These are phyloP conservation scores for Heterobasidion parviporum DNA, from an alignment of 1,284 basidiomycete genomes.

Conservation along the genomic window DNA sequence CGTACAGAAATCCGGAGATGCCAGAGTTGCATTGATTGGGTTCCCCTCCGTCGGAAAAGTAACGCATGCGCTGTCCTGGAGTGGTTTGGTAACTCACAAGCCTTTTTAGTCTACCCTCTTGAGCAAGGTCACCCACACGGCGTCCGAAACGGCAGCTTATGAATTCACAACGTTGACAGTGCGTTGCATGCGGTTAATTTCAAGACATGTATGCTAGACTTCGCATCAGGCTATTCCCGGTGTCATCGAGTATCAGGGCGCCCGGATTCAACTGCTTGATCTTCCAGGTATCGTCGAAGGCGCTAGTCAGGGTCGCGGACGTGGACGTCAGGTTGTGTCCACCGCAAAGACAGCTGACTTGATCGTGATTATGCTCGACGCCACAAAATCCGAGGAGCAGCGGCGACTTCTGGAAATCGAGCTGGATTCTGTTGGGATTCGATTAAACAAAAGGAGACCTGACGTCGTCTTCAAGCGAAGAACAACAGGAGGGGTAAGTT, in stretches of 20 bases:
- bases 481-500: constrained; percentile 81
- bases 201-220: constrained; percentile 1
- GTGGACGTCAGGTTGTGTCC: constrained; percentile 92
- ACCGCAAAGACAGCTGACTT: constrained; percentile 96
- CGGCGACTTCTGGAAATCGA: constrained; percentile 84
- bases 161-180: constrained; percentile 93
- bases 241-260: constrained; percentile 90
- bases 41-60: constrained; percentile 94
- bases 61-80: constrained; percentile 5
- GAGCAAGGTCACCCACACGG: constrained; percentile 87
- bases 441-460: constrained; percentile 84
- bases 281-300: constrained; percentile 97
- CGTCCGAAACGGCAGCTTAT: constrained; percentile 86
- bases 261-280: constrained; percentile 90
- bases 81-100: not conserved
- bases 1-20: constrained; percentile 92
- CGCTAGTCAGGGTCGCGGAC: constrained; percentile 87
- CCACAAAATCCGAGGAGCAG: constrained; percentile 94
- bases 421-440: constrained; percentile 93
- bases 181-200: constrained; percentile 16
- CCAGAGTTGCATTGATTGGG: constrained; percentile 88
- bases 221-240: constrained; percentile 77
- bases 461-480: constrained; percentile 84
- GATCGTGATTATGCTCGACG: constrained; percentile 92
- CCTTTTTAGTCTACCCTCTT: constrained; percentile 75